Evolutionary conservation across 768 basidiomycete genomes (phyloP).

Genomic region (Steccherinum ochraceum): DNA sequence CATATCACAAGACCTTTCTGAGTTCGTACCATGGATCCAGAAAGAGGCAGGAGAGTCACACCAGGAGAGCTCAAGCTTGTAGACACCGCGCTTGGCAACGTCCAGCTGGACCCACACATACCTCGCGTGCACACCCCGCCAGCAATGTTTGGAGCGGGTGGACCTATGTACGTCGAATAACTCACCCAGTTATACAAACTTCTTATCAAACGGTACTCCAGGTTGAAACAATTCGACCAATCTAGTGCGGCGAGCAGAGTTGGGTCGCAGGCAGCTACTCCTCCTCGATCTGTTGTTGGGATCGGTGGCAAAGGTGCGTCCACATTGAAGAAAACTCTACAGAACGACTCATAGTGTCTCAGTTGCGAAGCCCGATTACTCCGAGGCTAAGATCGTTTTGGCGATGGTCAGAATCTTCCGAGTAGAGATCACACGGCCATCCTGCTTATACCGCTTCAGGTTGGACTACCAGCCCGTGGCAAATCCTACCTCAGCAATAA

Average conservation of each 20-base stretch:
- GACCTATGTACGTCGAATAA: conserved; percentile 51
- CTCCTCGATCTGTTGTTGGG: conserved; percentile 78
- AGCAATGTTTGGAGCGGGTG: conserved; percentile 64
- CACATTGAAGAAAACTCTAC: conserved; percentile 11
- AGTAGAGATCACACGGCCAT: neutral
- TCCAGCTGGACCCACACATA: conserved; percentile 12
- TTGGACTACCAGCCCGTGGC: conserved; percentile 94
- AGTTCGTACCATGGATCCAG: neutral
- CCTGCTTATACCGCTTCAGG: conserved; percentile 30
- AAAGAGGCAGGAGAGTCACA: neutral
- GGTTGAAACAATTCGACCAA: conserved; percentile 77
- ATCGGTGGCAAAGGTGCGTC: conserved; percentile 87
- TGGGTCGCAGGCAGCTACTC: conserved; percentile 69
- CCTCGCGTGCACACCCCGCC: conserved; percentile 27
- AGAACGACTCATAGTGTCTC: conserved; percentile 6
- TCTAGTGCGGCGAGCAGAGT: conserved; percentile 64
- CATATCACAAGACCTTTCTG: no score
- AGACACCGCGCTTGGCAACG: conserved; percentile 5
- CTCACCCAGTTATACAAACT: neutral
- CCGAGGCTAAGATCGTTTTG: conserved; percentile 96
- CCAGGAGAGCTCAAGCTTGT: conserved; percentile 22
- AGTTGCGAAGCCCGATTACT: conserved; percentile 98
- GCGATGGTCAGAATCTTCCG: conserved; percentile 65
- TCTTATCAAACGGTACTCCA: conserved; percentile 19
- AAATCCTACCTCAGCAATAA: conserved; percentile 99